Evolutionary conservation across 2,329 filamentous ascomycete genomes (phyloP).

Genomic region (Bipolaris zeicola): DNA sequence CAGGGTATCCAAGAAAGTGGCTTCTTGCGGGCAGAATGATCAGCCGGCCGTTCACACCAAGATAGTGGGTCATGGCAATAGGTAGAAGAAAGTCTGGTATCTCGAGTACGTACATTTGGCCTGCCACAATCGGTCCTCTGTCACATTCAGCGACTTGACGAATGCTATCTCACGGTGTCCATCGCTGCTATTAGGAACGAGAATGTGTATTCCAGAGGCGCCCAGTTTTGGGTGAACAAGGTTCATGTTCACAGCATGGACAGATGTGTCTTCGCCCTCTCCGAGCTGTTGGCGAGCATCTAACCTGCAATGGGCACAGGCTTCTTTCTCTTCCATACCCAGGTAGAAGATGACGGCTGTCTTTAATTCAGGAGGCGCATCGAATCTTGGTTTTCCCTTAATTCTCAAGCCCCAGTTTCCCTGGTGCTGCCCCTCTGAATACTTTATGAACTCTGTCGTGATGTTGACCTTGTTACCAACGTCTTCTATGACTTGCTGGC

Average conservation of each 20-base stretch:
- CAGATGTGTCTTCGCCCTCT: conserved; percentile 52
- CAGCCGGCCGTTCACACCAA: conserved; percentile 11
- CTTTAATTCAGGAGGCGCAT: conserved; percentile 67
- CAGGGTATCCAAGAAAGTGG: conserved; percentile 61
- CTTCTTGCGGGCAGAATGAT: conserved; percentile 56
- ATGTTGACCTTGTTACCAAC: conserved; percentile 83
- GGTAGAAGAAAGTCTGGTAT: background rate
- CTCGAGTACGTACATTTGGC: conserved; percentile 63
- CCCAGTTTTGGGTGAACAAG: conserved; percentile 75
- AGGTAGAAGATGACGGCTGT: conserved; percentile 83
- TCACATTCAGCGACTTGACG: conserved; percentile 70
- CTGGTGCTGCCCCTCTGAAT: conserved; percentile 80
- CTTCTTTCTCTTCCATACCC: conserved; percentile 73
- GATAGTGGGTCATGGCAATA: background rate
- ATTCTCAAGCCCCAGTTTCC: conserved; percentile 90
- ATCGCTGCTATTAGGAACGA: conserved; percentile 60
- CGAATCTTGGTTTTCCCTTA: conserved; percentile 74
- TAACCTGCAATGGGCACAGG: conserved; percentile 52
- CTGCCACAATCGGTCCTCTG: conserved; percentile 76
- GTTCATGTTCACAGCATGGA: conserved; percentile 67
- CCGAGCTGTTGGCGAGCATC: conserved; percentile 62
- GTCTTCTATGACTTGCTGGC: conserved; percentile 86
- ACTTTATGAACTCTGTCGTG: conserved; percentile 89
- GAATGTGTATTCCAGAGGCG: conserved; percentile 77
- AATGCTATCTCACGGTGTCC: conserved; percentile 67